These are phyloP conservation scores for Tolypocladium amazonense DNA, from an alignment of 2,329 filamentous ascomycete genomes.

Conservation along the genomic window DNA sequence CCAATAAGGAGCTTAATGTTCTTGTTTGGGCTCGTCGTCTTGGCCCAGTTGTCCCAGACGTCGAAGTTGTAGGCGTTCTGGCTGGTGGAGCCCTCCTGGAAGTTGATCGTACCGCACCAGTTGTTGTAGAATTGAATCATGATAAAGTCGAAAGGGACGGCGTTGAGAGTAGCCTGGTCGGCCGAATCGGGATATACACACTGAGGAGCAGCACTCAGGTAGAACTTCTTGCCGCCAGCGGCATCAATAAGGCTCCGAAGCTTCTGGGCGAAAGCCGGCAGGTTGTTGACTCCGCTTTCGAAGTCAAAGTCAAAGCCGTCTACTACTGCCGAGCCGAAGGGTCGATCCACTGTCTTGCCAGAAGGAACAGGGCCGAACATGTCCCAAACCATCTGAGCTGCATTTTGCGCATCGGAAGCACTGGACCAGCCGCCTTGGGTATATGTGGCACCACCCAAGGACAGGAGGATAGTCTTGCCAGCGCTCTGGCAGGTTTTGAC, in stretches of 20 bases:
- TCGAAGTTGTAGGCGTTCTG: constrained; percentile 51
- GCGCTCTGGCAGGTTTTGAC: constrained; percentile 49
- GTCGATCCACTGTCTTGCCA: constrained; percentile 40
- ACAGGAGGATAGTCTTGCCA: constrained; percentile 62
- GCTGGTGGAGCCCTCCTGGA: constrained; percentile 24
- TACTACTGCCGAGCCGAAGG: constrained; percentile 54
- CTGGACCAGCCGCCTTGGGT: constrained; percentile 55
- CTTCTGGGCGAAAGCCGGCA: constrained; percentile 47
- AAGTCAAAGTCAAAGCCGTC: constrained; percentile 75
- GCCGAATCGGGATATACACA: constrained; percentile 55
- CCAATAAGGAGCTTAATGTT: constrained; percentile 52
- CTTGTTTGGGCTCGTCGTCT: constrained; percentile 40
- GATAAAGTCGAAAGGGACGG: constrained; percentile 47
- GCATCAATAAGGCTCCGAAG: constrained; percentile 46
- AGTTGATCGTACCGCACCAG: constrained; percentile 49
- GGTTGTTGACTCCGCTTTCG: constrained; percentile 48
- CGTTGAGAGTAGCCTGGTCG: constrained; percentile 44
- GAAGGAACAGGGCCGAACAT: constrained; percentile 52
- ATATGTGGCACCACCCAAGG: constrained; percentile 61
- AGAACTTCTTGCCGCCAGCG: constrained; percentile 44
- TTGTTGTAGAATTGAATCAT: constrained; percentile 63
- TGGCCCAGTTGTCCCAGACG: constrained; percentile 57
- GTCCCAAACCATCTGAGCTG: constrained; percentile 56
- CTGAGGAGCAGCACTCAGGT: constrained; percentile 56
- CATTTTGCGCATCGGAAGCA: constrained; percentile 36